These are phyloP conservation scores for Ceratorhiza oryzae-sativae DNA, from an alignment of 1,284 basidiomycete genomes.

Conservation along the genomic window DNA sequence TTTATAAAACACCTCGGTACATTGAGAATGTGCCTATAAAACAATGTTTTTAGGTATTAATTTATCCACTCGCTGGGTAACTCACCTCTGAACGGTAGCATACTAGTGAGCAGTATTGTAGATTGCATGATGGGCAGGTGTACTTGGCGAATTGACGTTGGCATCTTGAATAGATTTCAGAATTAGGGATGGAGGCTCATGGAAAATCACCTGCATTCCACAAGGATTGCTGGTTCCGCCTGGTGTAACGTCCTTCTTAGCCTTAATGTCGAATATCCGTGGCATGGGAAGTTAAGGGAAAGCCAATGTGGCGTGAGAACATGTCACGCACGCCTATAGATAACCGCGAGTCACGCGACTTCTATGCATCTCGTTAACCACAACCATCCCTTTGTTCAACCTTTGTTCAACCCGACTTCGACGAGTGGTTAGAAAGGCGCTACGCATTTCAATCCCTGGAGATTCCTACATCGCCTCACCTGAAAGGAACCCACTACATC, in stretches of 20 bases:
- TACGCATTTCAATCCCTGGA: not conserved
- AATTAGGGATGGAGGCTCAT: too few species aligned
- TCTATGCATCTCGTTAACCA: not conserved
- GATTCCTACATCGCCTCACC: not conserved
- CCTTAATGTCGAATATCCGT: slow-evolving; percentile 27
- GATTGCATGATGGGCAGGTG: slow-evolving; percentile 79
- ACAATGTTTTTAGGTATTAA: not conserved
- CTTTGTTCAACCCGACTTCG: slow-evolving; percentile 33
- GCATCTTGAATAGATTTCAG: slow-evolving; percentile 61
- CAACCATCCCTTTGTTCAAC: slow-evolving; percentile 7
- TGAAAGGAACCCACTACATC: slow-evolving; percentile 10
- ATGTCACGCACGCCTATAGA: not conserved
- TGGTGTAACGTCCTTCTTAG: not conserved
- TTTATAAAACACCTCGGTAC: slow-evolving; percentile 79
- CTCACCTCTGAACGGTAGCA: slow-evolving; percentile 77
- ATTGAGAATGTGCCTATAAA: slow-evolving; percentile 65
- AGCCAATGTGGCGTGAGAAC: not conserved
- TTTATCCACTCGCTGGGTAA: not conserved
- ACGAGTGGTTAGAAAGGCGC: not conserved
- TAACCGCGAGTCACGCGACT: not conserved
- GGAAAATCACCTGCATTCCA: slow-evolving; percentile 23
- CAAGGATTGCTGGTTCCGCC: slow-evolving; percentile 23
- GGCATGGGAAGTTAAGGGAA: not conserved
- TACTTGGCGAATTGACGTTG: slow-evolving; percentile 76
- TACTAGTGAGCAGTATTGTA: slow-evolving; percentile 76